Conservation (phyloP, 176 grass and related monocot species). For the Stipa capillata region DNA sequence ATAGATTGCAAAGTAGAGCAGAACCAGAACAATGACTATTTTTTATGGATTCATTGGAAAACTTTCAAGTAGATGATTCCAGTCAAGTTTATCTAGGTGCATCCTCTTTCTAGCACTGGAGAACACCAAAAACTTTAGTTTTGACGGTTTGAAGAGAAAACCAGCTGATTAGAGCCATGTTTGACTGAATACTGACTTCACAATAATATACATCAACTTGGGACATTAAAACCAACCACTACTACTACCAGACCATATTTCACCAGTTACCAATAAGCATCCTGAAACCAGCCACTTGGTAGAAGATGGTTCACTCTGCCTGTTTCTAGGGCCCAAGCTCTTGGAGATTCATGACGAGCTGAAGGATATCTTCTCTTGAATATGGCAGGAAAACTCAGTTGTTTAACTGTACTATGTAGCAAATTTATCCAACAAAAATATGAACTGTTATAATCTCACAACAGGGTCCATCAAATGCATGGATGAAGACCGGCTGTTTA, state of each 20-base stretch:
- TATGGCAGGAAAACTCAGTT: not conserved
- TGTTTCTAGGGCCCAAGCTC: not conserved
- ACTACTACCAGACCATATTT: conserved; percentile 6
- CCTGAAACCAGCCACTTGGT: conserved; percentile 3
- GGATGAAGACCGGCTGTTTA: not conserved
- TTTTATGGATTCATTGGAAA: not conserved
- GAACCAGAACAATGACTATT: not conserved
- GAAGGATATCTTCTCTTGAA: not conserved
- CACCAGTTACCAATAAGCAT: not conserved
- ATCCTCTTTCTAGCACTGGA: not conserved
- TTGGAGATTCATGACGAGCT: not conserved
- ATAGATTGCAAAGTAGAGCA: not conserved
- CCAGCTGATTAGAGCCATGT: not conserved
- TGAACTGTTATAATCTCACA: not conserved
- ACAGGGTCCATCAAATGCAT: not conserved
- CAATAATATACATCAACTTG: not conserved
- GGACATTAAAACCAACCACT: not conserved
- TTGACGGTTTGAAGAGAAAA: not conserved
- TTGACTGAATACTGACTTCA: not conserved
- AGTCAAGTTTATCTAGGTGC: not conserved
- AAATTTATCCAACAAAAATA: conserved; percentile 14
- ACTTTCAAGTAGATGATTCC: not conserved
- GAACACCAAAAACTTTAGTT: not conserved
- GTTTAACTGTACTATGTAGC: not conserved
- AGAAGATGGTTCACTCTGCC: not conserved